Base-by-base conservation (phyloP, 805 yeast species). In the Schizosaccharomyces osmophilus region DNA sequence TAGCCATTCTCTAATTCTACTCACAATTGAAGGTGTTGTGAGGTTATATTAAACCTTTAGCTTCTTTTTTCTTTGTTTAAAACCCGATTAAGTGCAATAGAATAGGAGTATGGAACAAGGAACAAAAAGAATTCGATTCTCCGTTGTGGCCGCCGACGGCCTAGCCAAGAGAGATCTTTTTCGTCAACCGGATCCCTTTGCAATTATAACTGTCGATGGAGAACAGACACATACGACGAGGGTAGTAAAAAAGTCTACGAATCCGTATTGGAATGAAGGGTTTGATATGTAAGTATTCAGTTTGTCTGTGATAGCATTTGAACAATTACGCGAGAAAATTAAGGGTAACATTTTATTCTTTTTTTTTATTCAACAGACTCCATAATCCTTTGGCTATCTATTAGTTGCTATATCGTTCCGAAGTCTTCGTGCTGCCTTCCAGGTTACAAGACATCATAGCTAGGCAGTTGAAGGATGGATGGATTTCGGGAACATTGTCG, bases 221-320 rank as follows among this genome's bases (percentile, higher is more conserved):
- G 82, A 86, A 24, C 98, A 93, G 70, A 93, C 97, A 1, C 87
- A 87, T 69, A 85, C 96, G 19, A 93, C 99, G 1, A 82, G 87
- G 60, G 93, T 95, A 41, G 93, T 94, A 39, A 87, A 87, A 69
- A 88, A 87, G 73, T 90, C 97, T 2, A 75, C 90, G 67, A 87
- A 93, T 68, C 99, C 99, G 11, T 93, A 89, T 73, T 93, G 99
- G 99, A 89, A 93, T 73, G 96, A 93, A 73, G 75, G 85, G 1
- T 93, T 90, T 69, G 79, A 80, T 62, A 87, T 93, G 72, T 79
- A 78, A 24, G 74, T 67, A 24, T 4, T 19, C 26, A 9, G 13
- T 24, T 19, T 19, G 26, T 45, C 2, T 19, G 9, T 15, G 5
- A 9, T 15, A 42, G n/a, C 4, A 45, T 8, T 6, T n/a, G 51